Evolutionary conservation across 495 filamentous ascomycete species (phyloP).

Genomic region (Bacidia gigantensis): DNA sequence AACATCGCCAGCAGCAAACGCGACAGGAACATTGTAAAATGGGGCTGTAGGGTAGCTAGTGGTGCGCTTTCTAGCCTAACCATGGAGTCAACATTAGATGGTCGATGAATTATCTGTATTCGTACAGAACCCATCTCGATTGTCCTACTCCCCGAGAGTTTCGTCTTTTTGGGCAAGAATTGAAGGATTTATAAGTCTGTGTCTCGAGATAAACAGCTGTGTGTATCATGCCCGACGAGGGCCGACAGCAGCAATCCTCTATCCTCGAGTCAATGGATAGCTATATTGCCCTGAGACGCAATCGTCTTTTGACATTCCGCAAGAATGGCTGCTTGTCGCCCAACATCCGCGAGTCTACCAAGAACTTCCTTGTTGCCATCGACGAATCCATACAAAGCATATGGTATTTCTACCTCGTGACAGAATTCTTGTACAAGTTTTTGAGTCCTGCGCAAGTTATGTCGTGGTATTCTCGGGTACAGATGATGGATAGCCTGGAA

Average conservation of each 20-base stretch:
- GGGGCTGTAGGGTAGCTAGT: slow-evolving; percentile 54
- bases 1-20: slow-evolving; percentile 49
- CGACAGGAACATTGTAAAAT: slow-evolving; percentile 49
- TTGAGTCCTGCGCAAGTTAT: slow-evolving; percentile 78
- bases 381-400: slow-evolving; percentile 86
- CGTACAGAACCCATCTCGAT: not conserved
- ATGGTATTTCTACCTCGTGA: slow-evolving; percentile 79
- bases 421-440: slow-evolving; percentile 81
- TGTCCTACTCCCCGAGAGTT: too few species aligned
- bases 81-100: slow-evolving; percentile 14
- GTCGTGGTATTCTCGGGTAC: slow-evolving; percentile 84
- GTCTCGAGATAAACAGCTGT: too few species aligned
- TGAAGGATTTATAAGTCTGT: too few species aligned
- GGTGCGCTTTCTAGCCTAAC: slow-evolving; percentile 42
- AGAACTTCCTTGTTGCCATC: slow-evolving; percentile 87
- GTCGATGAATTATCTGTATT: not conserved
- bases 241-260: too few species aligned
- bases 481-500: slow-evolving; percentile 96
- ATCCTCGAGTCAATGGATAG: slow-evolving; percentile 4
- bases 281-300: slow-evolving; percentile 28
- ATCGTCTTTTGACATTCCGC: slow-evolving; percentile 67
- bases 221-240: too few species aligned
- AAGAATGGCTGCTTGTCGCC: slow-evolving; percentile 73
- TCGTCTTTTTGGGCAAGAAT: too few species aligned
- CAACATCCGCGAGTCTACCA: slow-evolving; percentile 68